Conservation (phyloP, 768 basidiomycete genomes). For the Sarcomyxa edulis region DNA sequence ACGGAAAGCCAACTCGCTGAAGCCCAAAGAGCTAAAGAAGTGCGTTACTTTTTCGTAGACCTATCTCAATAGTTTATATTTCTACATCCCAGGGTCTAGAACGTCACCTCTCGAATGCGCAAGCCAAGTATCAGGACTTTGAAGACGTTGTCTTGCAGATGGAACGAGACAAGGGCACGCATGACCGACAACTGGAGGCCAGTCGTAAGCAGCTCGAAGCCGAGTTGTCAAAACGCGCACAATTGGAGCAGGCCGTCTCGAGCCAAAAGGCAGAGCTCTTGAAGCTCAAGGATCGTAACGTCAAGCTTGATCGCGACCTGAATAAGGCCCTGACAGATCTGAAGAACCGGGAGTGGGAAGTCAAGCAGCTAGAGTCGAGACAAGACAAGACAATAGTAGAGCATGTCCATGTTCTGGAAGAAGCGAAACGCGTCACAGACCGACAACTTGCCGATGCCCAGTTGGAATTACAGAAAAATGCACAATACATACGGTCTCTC, state of each 20-base stretch:
- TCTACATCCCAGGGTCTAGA: constrained; percentile 54
- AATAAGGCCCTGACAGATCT: constrained; percentile 78
- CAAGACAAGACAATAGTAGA: constrained; percentile 99
- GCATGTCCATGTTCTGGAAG: constrained; percentile 93
- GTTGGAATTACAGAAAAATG: constrained; percentile 68
- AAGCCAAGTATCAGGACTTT: constrained; percentile 75
- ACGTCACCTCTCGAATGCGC: constrained; percentile 65
- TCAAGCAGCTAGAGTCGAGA: constrained; percentile 77
- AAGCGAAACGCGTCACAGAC: constrained; percentile 93
- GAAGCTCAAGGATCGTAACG: constrained; percentile 61
- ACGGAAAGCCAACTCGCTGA: constrained; percentile 60
- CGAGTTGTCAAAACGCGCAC: constrained; percentile 67
- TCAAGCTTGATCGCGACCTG: constrained; percentile 74
- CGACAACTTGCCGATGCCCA: constrained; percentile 82
- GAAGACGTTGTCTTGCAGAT: constrained; percentile 85
- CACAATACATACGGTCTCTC: constrained; percentile 75
- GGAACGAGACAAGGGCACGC: constrained; percentile 75
- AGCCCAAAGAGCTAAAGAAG: constrained; percentile 67
- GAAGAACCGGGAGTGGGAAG: constrained; percentile 78
- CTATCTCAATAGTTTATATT: constrained; percentile 1
- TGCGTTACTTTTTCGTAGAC: constrained; percentile 23
- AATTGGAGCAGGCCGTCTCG: constrained; percentile 63
- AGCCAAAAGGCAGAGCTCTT: constrained; percentile 66
- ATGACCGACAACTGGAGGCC: constrained; percentile 68
- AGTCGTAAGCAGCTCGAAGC: constrained; percentile 67